These are phyloP conservation scores for Pythium oligandrum DNA, from an alignment of 352 stramenopile genomes.

Conservation along the genomic window DNA sequence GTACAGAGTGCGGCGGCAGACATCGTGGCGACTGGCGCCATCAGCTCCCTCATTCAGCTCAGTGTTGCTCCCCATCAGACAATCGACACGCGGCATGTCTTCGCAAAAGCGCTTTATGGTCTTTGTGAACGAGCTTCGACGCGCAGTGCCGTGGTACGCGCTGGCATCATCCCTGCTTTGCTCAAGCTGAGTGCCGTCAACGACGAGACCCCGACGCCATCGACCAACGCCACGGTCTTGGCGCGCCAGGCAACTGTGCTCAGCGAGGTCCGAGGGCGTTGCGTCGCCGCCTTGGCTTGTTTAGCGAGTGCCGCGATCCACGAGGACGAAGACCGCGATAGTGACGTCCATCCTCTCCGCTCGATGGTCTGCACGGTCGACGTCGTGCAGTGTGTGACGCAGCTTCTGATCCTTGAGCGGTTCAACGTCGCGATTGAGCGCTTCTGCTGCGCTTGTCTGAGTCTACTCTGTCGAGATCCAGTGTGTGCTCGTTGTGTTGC, in stretches of 20 bases:
- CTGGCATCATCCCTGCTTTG: constrained; percentile 54
- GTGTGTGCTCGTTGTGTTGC: constrained; percentile 50
- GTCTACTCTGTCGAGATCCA: constrained; percentile 66
- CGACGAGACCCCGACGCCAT: background rate
- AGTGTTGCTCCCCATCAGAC: constrained; percentile 44
- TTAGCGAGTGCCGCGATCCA: constrained; percentile 35
- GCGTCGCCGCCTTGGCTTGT: constrained; percentile 55
- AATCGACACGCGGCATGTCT: constrained; percentile 47
- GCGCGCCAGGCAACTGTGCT: constrained; percentile 16
- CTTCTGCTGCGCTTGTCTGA: constrained; percentile 68
- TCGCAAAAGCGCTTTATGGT: constrained; percentile 61
- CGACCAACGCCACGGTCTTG: constrained; percentile 1
- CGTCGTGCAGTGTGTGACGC: constrained; percentile 54
- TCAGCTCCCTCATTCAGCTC: constrained; percentile 57
- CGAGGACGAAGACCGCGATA: background rate
- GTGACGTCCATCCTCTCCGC: constrained; percentile 12
- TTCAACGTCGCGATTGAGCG: constrained; percentile 56
- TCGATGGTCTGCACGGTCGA: constrained; percentile 33
- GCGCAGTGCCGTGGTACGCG: constrained; percentile 36
- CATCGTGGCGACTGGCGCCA: constrained; percentile 61
- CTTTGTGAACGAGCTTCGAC: constrained; percentile 55
- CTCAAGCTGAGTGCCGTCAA: constrained; percentile 37
- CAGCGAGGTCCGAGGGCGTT: constrained; percentile 53
- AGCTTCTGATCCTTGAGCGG: constrained; percentile 44
- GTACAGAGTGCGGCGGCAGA: constrained; percentile 67